Evolutionary conservation across 495 filamentous ascomycete species (phyloP).

Genomic region (Pyrenopolyporus hunteri): DNA sequence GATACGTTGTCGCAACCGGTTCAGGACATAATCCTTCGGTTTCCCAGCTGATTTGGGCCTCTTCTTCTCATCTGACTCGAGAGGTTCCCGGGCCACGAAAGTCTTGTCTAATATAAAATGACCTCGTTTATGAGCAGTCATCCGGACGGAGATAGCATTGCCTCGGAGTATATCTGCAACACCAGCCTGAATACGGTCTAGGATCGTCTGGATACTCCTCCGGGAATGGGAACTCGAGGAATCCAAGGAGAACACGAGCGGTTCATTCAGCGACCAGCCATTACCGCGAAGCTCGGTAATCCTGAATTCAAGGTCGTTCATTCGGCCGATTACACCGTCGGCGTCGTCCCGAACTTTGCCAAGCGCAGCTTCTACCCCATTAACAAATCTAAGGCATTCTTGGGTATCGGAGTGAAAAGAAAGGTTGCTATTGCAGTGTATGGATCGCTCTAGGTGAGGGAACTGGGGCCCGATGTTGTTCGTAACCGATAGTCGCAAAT

Average conservation of each 20-base stretch:
- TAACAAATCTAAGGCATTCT: conserved; percentile 48
- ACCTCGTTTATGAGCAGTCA: conserved; percentile 53
- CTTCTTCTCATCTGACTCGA: conserved; percentile 29
- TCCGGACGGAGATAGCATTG: conserved; percentile 48
- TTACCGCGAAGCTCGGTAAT: conserved; percentile 50
- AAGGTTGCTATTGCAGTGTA: conserved; percentile 47
- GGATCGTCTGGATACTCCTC: conserved; percentile 48
- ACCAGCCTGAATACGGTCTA: conserved; percentile 54
- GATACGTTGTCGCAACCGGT: conserved; percentile 46
- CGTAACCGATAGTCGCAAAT: conserved; percentile 46
- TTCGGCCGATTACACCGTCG: conserved; percentile 43
- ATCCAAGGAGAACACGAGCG: conserved; percentile 45
- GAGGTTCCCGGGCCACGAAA: conserved; percentile 48
- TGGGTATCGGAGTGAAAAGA: conserved; percentile 44
- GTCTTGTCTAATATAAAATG: conserved; percentile 55
- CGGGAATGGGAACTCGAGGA: conserved; percentile 43
- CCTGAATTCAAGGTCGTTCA: conserved; percentile 52
- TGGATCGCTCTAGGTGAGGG: conserved; percentile 42
- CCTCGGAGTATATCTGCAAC: conserved; percentile 54
- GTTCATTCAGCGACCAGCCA: conserved; percentile 48
- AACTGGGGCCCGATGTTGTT: conserved; percentile 53
- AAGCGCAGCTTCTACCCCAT: conserved; percentile 40
- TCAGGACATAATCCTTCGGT: conserved; percentile 40
- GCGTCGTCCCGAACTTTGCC: conserved; percentile 35
- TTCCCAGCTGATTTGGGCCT: conserved; percentile 27